Evolutionary conservation across 345 rosid genomes (phyloP), one percentile per base, ranked within the genome.

Genomic region (Balakata baccata): DNA sequence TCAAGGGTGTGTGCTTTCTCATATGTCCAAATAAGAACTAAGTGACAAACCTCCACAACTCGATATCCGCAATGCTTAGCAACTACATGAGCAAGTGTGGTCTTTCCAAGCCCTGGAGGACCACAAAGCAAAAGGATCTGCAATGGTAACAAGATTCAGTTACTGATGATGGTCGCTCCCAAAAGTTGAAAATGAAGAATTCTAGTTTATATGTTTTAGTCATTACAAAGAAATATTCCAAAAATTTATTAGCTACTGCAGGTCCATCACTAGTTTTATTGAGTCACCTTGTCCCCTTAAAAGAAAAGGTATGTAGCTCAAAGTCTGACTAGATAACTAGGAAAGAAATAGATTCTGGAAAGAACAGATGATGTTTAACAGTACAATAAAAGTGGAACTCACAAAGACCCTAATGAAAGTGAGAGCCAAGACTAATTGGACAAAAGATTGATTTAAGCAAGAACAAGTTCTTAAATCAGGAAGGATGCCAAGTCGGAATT

Each of bases 71-170:
- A 95, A 81, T 95, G 99, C 83, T 92, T 87, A 56, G 99, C 98
- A 84, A 97, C 96, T 66, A 92, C 88, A 80, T 92, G 98, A 53
- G 98, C 99, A 80, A 95, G 96, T 16, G 99, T 95, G 73, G 99
- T 95, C 90, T 95, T 95, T 70, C 99, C 99, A 83, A 95, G 99
- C 72, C 99, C 99, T 25, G 98, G 99, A 69, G 99, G 89, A 66
- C 99, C 98, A 80, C 99, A 92, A 62, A 92, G 98, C 78, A 92
- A 74, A 74, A 95, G 99, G 76, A 95, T 85, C 99, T 92, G 91
- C 92, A 83, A 72, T 2, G 66, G 47, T 66, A 74, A 70, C 46
- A 76, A 57, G 72, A 78, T 67, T 68, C 64, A 64, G 59, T 47
- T 29, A 56, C 47, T 29, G 25, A 69, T 53, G 16, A 75, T 47